Evolutionary conservation across 805 yeast genomes (phyloP), one percentile per base, ranked within the genome.

Genomic region (Schwanniomyces sp.): DNA sequence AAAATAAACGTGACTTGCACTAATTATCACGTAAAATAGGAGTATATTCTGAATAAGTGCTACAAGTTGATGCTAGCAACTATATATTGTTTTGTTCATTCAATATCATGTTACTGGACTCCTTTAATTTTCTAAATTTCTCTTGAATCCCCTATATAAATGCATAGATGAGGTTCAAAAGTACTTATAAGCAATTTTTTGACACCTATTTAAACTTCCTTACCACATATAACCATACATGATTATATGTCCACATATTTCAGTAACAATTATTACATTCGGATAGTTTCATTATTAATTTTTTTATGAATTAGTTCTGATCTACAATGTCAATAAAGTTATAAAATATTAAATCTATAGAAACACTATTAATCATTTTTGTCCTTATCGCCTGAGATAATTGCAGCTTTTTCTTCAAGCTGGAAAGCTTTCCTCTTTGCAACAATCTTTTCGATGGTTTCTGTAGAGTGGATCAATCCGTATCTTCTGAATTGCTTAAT

Each of bases 401-500:
- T 32, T 14, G 42, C 34, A 8, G 30, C n/a, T 16, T 21, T 11
- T 43, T 37, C 39, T 27, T 38, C 28, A 37, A 44, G 25, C 34
- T 48, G 10, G 47, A 27, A 34, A 16, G 52, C 58, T 52, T 77
- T 67, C 60, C 82, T 73, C 32, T 62, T 55, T 21, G 61, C 61
- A 24, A 71, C 76, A 38, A 79, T 59, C 26, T 64, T 65, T 27
- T 59, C 51, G 43, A 82, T 57, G 26, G 56, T 63, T 5, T 70
- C 80, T 49, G 74, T 69, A 9, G 80, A 67, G 45, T 76, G 75
- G 53, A 78, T 67, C 39, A 87, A 80, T 36, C 95, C 94, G 54
- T 63, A 83, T 53, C 78, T 76, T 73, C 92, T 82, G 66, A 80
- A 86, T 51, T 80, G 76, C 63, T 81, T 86, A 57, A 86, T 78